Conservation (phyloP, 106 monocot species). For the Xerophyta viscosa region DNA sequence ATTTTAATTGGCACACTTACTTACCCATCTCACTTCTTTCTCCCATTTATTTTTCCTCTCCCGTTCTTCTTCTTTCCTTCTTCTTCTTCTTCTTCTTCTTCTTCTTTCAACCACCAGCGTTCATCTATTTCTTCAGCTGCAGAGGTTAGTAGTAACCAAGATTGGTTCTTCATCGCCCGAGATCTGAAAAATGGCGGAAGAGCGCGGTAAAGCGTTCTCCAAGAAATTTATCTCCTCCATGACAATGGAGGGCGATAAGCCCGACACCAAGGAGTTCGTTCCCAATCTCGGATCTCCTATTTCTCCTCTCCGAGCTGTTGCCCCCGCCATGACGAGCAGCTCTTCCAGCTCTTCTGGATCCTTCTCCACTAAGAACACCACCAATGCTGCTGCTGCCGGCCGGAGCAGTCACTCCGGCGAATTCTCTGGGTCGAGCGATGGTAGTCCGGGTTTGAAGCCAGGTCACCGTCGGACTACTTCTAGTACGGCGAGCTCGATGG, state of each 20-base stretch:
- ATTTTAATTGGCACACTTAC: too few relatives aligned
- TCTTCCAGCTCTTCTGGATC: conserved; percentile 50
- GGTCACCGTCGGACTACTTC: too few relatives aligned
- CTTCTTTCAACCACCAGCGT: too few relatives aligned
- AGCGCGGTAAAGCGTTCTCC: conserved; percentile 6
- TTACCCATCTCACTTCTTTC: too few relatives aligned
- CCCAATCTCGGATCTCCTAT: conserved; percentile 48
- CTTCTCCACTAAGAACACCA: conserved; percentile 18
- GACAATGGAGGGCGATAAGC: conserved; percentile 45
- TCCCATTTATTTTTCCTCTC: too few relatives aligned
- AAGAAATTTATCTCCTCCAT: conserved; percentile 24
- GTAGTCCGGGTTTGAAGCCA: too few relatives aligned
- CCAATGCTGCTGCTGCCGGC: not conserved
- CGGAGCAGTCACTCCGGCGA: conserved; percentile 58
- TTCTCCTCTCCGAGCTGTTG: conserved; percentile 31
- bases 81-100: too few relatives aligned
- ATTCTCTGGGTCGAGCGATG: conserved; percentile 36
- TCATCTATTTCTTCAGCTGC: too few relatives aligned
- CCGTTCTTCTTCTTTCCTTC: too few relatives aligned
- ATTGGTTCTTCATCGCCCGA: too few relatives aligned
- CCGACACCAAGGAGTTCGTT: conserved; percentile 41
- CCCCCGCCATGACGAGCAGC: conserved; percentile 4
- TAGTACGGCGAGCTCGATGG: conserved; percentile 39
- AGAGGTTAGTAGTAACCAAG: too few relatives aligned
- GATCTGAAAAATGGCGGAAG: not conserved